Conservation (phyloP, 2,329 filamentous ascomycete genomes). For the Microdochium bolleyi region DNA sequence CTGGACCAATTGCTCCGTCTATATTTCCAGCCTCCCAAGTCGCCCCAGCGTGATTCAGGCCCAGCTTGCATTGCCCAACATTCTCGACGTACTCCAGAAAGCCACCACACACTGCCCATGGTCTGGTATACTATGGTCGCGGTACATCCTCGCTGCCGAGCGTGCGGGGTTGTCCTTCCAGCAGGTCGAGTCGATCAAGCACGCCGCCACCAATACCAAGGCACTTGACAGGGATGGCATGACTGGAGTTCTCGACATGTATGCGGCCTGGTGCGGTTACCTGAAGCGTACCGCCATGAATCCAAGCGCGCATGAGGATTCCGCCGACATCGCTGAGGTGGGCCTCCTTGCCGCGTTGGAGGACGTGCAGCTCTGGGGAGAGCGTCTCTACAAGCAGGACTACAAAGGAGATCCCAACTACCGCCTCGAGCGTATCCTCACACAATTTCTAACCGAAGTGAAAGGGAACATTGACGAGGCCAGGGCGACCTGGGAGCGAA, state of each 20-base stretch:
- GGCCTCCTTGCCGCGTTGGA: slow-evolving; percentile 81
- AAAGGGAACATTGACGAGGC: slow-evolving; percentile 72
- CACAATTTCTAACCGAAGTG: slow-evolving; percentile 83
- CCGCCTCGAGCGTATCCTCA: slow-evolving; percentile 82
- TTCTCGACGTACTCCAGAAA: slow-evolving; percentile 68
- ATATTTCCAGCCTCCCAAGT: slow-evolving; percentile 48
- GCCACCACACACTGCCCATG: slow-evolving; percentile 88
- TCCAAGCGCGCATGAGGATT: slow-evolving; percentile 67
- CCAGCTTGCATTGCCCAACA: slow-evolving; percentile 29
- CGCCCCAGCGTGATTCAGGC: slow-evolving; percentile 27
- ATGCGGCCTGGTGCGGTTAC: slow-evolving; percentile 91
- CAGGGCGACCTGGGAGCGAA: slow-evolving; percentile 65
- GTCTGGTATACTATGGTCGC: slow-evolving; percentile 85
- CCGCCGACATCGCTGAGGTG: slow-evolving; percentile 82
- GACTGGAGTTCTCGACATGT: slow-evolving; percentile 82
- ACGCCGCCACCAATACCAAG: slow-evolving; percentile 79
- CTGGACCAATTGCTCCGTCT: slow-evolving; percentile 81
- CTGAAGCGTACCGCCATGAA: slow-evolving; percentile 79
- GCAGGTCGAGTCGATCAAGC: slow-evolving; percentile 83
- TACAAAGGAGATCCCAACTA: slow-evolving; percentile 86
- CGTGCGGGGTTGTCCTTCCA: slow-evolving; percentile 67
- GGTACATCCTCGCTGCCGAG: slow-evolving; percentile 80
- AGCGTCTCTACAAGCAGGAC: slow-evolving; percentile 62
- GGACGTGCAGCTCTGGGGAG: slow-evolving; percentile 73
- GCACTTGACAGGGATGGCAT: slow-evolving; percentile 80